Percentiles rank a stretch among this genome's conserved stretches.
phyloP scores from a whole-genome alignment of 179 eudicot genomes.

The Gypsophila paniculata region DNA sequence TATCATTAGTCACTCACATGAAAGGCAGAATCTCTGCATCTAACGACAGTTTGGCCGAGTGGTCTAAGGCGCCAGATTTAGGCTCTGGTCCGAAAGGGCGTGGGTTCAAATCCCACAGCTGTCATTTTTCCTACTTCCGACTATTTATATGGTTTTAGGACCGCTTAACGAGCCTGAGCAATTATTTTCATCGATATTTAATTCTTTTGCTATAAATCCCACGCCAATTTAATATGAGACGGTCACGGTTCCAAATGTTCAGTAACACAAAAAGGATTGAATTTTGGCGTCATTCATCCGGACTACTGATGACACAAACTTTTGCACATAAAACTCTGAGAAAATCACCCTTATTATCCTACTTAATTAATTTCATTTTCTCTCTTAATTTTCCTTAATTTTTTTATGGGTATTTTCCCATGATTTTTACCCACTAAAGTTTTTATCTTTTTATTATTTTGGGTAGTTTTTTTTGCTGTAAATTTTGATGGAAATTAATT shows the following conservation, averaged over 20 bases:
- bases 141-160: no score
- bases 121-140: slow-evolving; percentile 31
- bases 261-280: slow-evolving; percentile 2
- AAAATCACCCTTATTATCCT: not conserved
- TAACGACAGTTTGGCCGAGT: slow-evolving; percentile 81
- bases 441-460: not conserved
- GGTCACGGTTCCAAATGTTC: no score
- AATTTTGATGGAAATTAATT: slow-evolving; percentile 24
- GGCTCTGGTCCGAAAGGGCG: slow-evolving; percentile 99
- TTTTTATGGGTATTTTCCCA: not conserved
- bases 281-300: not conserved
- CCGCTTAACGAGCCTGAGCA: no score
- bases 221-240: no score
- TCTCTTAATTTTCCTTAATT: not conserved
- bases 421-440: not conserved
- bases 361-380: not conserved
- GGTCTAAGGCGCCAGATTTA: slow-evolving; percentile 99
- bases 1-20: no score
- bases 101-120: slow-evolving; percentile 98
- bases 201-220: no score
- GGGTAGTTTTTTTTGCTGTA: slow-evolving; percentile 4
- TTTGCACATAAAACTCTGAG: not conserved
- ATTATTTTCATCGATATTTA: no score
- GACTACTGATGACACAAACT: not conserved
- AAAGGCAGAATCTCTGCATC: no score